Percentiles rank a stretch among this genome's conserved stretches.
These are phyloP conservation scores for Starmerella gropengiesseri DNA, from an alignment of 805 yeast species.

Conservation along the genomic window DNA sequence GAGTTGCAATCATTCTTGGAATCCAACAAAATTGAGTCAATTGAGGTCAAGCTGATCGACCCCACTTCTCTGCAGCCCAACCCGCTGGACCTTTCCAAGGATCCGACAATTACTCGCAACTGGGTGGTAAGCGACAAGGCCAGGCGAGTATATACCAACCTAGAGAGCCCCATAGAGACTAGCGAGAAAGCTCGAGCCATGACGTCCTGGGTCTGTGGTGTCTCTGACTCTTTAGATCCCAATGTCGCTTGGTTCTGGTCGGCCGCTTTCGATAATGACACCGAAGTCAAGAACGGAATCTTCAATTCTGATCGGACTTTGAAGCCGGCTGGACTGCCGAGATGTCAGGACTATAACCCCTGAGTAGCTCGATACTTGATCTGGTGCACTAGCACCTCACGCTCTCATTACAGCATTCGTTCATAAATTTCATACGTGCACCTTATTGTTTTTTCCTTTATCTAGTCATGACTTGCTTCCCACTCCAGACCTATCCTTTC, in stretches of 20 bases:
- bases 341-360: conserved; percentile 9
- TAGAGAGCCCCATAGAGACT: conserved; percentile 12
- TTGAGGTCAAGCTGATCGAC: not conserved
- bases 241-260: conserved; percentile 29
- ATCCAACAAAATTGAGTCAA: not conserved
- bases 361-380: too few relatives aligned
- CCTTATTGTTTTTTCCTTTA: too few relatives aligned
- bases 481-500: not conserved
- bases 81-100: conserved; percentile 7
- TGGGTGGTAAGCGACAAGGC: conserved; percentile 7
- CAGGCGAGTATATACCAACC: conserved; percentile 11
- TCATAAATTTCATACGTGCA: too few relatives aligned
- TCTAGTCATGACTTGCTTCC: too few relatives aligned
- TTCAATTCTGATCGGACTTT: conserved; percentile 9
- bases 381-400: too few relatives aligned
- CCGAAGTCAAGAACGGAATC: conserved; percentile 5
- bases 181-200: conserved; percentile 29
- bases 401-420: too few relatives aligned
- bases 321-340: conserved; percentile 19
- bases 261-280: conserved; percentile 8
- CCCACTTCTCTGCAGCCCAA: conserved; percentile 10
- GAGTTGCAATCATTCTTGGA: conserved; percentile 4
- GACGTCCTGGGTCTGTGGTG: conserved; percentile 36
- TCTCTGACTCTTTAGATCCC: conserved; percentile 8
- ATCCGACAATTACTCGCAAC: conserved; percentile 7